phyloP scores from a whole-genome alignment of 805 yeast species.

The Groenewaldozyma salmanticensis region DNA sequence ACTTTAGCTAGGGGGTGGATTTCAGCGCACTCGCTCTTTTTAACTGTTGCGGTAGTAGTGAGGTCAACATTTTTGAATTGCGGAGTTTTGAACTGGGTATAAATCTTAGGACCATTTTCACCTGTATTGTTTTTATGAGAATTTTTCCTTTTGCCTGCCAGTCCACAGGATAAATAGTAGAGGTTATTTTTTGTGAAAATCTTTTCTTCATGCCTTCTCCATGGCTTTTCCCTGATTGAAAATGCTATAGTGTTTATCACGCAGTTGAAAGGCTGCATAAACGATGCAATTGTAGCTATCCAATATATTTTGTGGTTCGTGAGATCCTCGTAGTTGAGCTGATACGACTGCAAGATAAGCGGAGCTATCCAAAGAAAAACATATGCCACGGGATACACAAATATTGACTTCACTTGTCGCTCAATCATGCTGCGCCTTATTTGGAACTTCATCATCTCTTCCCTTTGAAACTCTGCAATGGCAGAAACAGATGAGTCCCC shows the following conservation, averaged over 20 bases:
- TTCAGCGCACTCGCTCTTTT: no score
- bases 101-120: no score
- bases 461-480: slow-evolving; percentile 38
- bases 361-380: slow-evolving; percentile 78
- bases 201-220: slow-evolving; percentile 11
- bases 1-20: no score
- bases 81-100: no score
- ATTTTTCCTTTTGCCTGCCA: background rate
- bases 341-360: slow-evolving; percentile 53
- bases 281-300: slow-evolving; percentile 59
- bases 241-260: slow-evolving; percentile 69
- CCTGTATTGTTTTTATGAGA: background rate
- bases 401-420: slow-evolving; percentile 69
- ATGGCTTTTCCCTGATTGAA: slow-evolving; percentile 48
- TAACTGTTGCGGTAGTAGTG: no score
- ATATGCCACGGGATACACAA: slow-evolving; percentile 78
- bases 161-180: background rate
- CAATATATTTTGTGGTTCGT: slow-evolving; percentile 46
- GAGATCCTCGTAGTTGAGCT: slow-evolving; percentile 36
- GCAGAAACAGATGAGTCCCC: slow-evolving; percentile 11
- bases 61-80: no score
- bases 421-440: slow-evolving; percentile 56
- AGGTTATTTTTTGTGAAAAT: slow-evolving; percentile 12
- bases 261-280: slow-evolving; percentile 74
- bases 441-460: slow-evolving; percentile 52